Percentiles rank a stretch among this genome's conserved stretches.
Evolutionary conservation across 2,329 filamentous ascomycete genomes (phyloP).

Genomic region (Venturiaceae sp.): DNA sequence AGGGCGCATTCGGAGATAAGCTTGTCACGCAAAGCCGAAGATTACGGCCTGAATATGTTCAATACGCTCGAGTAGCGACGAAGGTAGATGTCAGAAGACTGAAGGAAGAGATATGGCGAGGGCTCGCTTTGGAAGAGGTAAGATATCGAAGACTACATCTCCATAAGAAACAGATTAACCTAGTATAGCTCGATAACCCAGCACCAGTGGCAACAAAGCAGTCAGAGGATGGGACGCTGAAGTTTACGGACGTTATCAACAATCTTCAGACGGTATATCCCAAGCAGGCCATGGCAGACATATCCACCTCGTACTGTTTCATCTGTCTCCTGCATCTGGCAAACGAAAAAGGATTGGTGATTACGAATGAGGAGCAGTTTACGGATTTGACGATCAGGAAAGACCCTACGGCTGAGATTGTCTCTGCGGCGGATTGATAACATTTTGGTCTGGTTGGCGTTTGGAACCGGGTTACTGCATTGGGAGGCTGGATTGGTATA

Average conservation of each 20-base stretch:
- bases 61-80: conserved; percentile 56
- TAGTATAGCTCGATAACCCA: conserved; percentile 1
- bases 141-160: conserved; percentile 5
- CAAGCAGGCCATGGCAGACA: conserved; percentile 78
- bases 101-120: conserved; percentile 57
- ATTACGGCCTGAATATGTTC: conserved; percentile 54
- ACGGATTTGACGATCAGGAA: conserved; percentile 38
- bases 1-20: conserved; percentile 45
- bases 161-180: background rate
- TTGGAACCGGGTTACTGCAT: background rate
- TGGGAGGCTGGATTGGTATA: background rate
- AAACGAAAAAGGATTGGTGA: conserved; percentile 81
- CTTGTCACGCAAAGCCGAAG: conserved; percentile 52
- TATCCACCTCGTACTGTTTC: conserved; percentile 88
- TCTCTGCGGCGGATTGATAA: conserved; percentile 3
- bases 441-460: background rate
- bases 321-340: conserved; percentile 86
- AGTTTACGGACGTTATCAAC: conserved; percentile 90
- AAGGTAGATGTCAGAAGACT: conserved; percentile 56
- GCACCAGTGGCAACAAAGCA: background rate
- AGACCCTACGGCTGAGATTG: conserved; percentile 33
- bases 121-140: conserved; percentile 43
- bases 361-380: conserved; percentile 51
- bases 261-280: conserved; percentile 78
- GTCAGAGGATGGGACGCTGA: conserved; percentile 48